Base-by-base conservation (phyloP, 225 moss, liverwort and hornwort genomes). In the Ulota crispa region DNA sequence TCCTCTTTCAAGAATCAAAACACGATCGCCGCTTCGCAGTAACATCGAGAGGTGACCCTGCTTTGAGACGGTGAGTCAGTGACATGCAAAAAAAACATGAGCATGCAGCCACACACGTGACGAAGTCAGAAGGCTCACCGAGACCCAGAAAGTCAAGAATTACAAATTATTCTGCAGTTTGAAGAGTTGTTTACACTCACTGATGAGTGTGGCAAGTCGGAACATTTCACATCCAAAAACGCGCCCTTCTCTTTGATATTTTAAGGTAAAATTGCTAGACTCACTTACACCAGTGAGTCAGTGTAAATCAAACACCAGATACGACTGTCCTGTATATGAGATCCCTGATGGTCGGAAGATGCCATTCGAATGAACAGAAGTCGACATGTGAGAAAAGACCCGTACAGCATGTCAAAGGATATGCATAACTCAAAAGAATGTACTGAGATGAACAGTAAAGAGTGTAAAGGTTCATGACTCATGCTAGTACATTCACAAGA, bases 381-480 rank as follows among this genome's bases (percentile, higher is more conserved):
- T 45, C 15, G 24, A 41, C 61, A 53, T 59, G 20, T 67, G 39
- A 66, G 50, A 66, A 76, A 71, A 12, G 45, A 4, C 45, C 18
- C 39, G 30, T 9, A 23, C 14, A 19, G 6, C 2, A 18, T 9
- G 50, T 59, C 16, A 39, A 26, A 28, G 19, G 3, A 21, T 12
- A 23, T 62, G 68, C 78, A 55, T 68, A 34, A 45, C 18, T 62
- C 32, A 45, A 45, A 53, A 42, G 67, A 78, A 60, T 50, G 39
- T 24, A 62, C 32, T 73, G 18, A 65, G 34, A 18, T 71, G 36
- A 72, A 73, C 52, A 60, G 45, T 47, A 42, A 62, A 34, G 3
- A 34, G 4, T 34, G 34, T 34, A 34, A 74, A 39, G 79, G 70
- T 86, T 83, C 86, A 76, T 86, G 83, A 57, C 57, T 59, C 14